Evolutionary conservation across 2,329 filamentous ascomycete genomes (phyloP).

Genomic region (Plectosphaerella plurivora): DNA sequence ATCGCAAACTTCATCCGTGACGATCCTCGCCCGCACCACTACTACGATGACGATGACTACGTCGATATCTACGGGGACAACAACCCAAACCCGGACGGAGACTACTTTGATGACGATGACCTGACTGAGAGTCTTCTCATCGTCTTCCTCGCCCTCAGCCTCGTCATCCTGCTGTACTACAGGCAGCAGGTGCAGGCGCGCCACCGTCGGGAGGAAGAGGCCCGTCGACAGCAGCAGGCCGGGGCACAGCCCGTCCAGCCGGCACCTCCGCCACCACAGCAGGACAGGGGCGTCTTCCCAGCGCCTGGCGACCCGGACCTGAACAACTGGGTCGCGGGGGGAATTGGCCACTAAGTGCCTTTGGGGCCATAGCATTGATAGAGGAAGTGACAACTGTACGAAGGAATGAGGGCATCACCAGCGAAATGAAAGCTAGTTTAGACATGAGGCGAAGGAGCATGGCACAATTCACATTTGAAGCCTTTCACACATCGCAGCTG

Average conservation of each 20-base stretch:
- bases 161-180: conserved; percentile 79
- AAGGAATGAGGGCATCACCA: background rate
- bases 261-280: conserved; percentile 5
- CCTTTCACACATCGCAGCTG: no score
- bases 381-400: background rate
- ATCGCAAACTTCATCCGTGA: conserved; percentile 77
- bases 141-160: conserved; percentile 66
- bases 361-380: background rate
- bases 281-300: conserved; percentile 32
- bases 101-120: conserved; percentile 57
- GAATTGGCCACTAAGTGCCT: conserved; percentile 53
- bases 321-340: conserved; percentile 59
- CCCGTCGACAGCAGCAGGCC: conserved; percentile 20
- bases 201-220: conserved; percentile 35
- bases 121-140: conserved; percentile 83
- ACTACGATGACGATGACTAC: conserved; percentile 57
- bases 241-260: conserved; percentile 32
- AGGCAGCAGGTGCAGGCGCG: conserved; percentile 65
- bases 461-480: no score
- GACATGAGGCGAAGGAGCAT: no score
- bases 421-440: no score
- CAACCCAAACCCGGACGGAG: conserved; percentile 31
- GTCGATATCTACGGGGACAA: conserved; percentile 51
- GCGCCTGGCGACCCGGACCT: conserved; percentile 63
- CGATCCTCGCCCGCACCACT: conserved; percentile 41